Percentiles rank a stretch among this genome's conserved stretches.
Evolutionary conservation across 768 basidiomycete genomes (phyloP).

Genomic region (Tylopilus plumbeoviolaceoides): DNA sequence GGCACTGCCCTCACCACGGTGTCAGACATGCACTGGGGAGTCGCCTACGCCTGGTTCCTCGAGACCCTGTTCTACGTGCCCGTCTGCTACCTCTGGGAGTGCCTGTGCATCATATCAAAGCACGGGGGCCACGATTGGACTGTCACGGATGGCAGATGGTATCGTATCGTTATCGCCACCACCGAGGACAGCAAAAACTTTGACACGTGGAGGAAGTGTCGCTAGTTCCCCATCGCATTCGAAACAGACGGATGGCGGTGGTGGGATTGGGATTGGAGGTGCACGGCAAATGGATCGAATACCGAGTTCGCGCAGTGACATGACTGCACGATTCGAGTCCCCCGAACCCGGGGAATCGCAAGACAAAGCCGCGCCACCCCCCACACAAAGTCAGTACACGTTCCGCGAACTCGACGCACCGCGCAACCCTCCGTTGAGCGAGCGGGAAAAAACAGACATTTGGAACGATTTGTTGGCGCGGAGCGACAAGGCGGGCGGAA

Average conservation of each 20-base stretch:
- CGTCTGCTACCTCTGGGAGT: constrained; percentile 30
- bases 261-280: not conserved
- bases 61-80: constrained; percentile 41
- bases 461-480: constrained; percentile 68
- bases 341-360: constrained; percentile 2
- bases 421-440: constrained; percentile 43
- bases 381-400: constrained; percentile 33
- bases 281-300: constrained; percentile 19
- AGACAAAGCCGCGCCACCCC: constrained; percentile 9
- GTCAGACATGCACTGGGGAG: constrained; percentile 10
- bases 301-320: constrained; percentile 28
- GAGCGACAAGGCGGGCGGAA: constrained; percentile 71
- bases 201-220: constrained; percentile 13
- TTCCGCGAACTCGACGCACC: constrained; percentile 46
- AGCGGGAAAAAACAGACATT: constrained; percentile 65
- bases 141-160: constrained; percentile 17
- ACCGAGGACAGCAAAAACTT: constrained; percentile 16
- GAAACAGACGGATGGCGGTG: not conserved
- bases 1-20: constrained; percentile 10
- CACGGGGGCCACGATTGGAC: constrained; percentile 1
- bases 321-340: constrained; percentile 22
- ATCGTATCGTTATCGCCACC: constrained; percentile 28
- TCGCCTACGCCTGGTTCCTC: constrained; percentile 30
- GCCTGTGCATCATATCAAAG: constrained; percentile 37
- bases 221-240: constrained; percentile 7